Base-by-base conservation (phyloP, 306 rosid genomes). In the Vigna radiata region DNA sequence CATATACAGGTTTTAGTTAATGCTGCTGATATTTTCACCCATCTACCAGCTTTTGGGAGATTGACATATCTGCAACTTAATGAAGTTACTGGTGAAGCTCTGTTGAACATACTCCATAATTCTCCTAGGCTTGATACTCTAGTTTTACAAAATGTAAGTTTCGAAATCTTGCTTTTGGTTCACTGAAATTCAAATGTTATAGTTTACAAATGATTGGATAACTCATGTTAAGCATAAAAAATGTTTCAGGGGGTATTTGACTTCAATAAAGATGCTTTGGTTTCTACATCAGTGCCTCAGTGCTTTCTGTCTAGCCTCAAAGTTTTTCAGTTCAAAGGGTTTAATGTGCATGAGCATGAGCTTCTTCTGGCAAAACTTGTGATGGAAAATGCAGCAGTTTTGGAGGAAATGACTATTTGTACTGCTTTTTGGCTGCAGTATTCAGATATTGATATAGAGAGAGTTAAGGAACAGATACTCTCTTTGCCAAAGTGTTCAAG, bases 61-160 rank as follows among this genome's bases (percentile, higher is more conserved):
- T 66, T 85, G 72, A 66, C 23, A 23, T 59, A 65, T 76, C 82
- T 85, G 64, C 73, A 85, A 75, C 73, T 85, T 36, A 71, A 85
- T 18, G 86, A 82, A 62, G 80, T 76, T 63, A 59, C 68, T 17
- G 70, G 77, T 72, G 82, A 79, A 85, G 75, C 80, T 68, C 68
- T 85, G 18, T 3, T 82, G 39, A 77, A 79, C 6, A 29, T 85
- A 2, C 82, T 85, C 36, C 73, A 79, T 55, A 82, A 79, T 52
- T 79, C 86, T 10, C 88, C 88, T n/a, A 59, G 21, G 25, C 86
- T 85, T 14, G 37, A 64, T 1, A 70, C 77, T 71, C 70, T 82
- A 64, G 75, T 74, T 59, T 74, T 85, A 70, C 81, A 78, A n/a
- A 77, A 82, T 75, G 88, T 85, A 75, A 82, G 88, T 81, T 55